Base-by-base conservation (phyloP, 495 filamentous ascomycete genomes). In the Coniosporium apollinis region DNA sequence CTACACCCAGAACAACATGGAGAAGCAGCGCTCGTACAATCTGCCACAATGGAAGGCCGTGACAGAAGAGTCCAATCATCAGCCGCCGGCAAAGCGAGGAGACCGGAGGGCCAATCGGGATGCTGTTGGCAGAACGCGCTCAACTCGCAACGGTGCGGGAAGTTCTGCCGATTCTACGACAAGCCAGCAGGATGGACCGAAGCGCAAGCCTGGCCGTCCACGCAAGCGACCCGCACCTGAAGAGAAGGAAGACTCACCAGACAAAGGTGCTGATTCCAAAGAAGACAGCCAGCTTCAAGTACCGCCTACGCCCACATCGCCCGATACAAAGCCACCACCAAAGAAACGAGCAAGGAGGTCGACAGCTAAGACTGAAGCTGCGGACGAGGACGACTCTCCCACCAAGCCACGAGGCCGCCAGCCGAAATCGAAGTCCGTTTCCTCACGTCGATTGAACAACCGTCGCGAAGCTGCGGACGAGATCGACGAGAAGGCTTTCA, bases 1-100 rank as follows among this genome's bases (percentile, higher is more conserved):
- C 21, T 97, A 93, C 50, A 85, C 86, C 18, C 91, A 96, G 46
- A 79, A 83, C 48, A 97, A 97, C 48, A 82, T 96, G 21, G 78
- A 94, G 51, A 86, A 91, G 55, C 82, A 91, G 55, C 68, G 91
- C 54, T 82, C 82, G 17, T 97, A 96, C 60, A 97, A 93, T 50
- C 64, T 97, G 5, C 87, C 87, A 1, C 84, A 96, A 55, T 97
- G 89, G 89, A 81, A 82, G 43, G 70, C 75, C 26, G 63, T 96
- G 24, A 91, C 83, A 47, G 79, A 94, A 33, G 82, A 92, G 56
- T 80, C 80, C 51, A 82, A 92, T 41, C 84, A 97, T 49, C 89
- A 97, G 48, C 91, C 87, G 1, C 89, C 91, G 2, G 89, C 91
- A n/a, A 76, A 74, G 41, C 70, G 89, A 50, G 89, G 91, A 31